Conservation (phyloP, 805 yeast species). For the Metschnikowia amazonensis region DNA sequence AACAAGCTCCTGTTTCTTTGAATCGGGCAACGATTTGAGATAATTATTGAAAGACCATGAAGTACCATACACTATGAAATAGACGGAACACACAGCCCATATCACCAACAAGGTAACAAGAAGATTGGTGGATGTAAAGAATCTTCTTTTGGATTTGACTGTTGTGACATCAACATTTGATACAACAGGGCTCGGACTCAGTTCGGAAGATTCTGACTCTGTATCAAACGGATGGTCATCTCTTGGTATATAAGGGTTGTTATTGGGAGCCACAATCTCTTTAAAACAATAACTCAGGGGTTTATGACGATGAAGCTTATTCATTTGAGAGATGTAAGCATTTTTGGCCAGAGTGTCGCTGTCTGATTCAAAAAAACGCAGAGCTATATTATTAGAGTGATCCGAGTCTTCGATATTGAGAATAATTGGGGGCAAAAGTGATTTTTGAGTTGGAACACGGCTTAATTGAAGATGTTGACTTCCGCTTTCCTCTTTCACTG, state of each 20-base stretch:
- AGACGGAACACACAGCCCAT: background rate
- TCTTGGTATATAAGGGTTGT: background rate
- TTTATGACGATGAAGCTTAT: conserved; percentile 2
- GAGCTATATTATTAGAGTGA: background rate
- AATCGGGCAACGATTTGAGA: conserved; percentile 7
- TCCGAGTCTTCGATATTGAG: background rate
- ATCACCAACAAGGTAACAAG: background rate
- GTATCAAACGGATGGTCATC: background rate
- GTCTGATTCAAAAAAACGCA: background rate
- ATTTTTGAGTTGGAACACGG: background rate
- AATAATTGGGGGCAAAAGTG: background rate
- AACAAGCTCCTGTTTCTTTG: conserved; percentile 3
- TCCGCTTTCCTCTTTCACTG: background rate
- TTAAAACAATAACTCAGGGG: conserved; percentile 2
- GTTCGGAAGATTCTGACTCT: background rate
- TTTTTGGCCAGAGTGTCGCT: conserved; percentile 5
- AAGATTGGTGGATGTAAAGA: background rate
- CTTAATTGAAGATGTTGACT: background rate
- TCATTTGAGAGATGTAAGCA: background rate
- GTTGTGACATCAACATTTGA: background rate
- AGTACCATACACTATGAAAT: conserved; percentile 10
- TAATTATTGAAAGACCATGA: conserved; percentile 8
- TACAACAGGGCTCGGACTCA: background rate
- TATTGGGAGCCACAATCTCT: background rate
- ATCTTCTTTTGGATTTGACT: background rate